phyloP scores from a whole-genome alignment of 139 green algal species.

The Chlamydomonas schloesseri region DNA sequence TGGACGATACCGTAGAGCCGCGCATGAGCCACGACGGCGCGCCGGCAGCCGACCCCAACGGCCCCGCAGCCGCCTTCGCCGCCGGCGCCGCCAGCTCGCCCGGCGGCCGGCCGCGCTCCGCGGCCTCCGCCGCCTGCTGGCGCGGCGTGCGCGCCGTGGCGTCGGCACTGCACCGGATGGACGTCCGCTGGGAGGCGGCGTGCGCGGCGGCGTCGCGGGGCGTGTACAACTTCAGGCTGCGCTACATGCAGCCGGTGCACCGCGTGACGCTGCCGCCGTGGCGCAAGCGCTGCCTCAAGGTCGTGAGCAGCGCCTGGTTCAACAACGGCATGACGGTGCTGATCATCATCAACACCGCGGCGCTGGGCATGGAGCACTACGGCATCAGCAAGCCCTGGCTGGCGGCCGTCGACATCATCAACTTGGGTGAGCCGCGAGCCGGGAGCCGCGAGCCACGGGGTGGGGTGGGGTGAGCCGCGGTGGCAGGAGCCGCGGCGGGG shows the following conservation, averaged over 20 bases:
- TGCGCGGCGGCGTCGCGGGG: neutral
- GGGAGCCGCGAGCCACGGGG: too few species aligned
- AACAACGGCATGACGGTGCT: conserved; percentile 59
- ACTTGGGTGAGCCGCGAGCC: neutral
- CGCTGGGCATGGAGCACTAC: conserved; percentile 60
- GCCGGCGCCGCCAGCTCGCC: too few species aligned
- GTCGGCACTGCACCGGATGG: neutral
- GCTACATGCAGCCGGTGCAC: conserved; percentile 13
- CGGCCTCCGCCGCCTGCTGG: neutral
- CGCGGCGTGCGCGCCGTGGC: neutral
- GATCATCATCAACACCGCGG: conserved; percentile 61
- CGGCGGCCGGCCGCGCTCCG: too few species aligned
- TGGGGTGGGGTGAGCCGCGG: too few species aligned
- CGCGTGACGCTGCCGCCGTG: conserved; percentile 5
- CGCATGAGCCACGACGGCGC: too few species aligned
- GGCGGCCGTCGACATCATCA: neutral
- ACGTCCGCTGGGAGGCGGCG: too few species aligned
- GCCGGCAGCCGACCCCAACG: too few species aligned
- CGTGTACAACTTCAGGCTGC: conserved; percentile 16
- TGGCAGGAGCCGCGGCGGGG: too few species aligned
- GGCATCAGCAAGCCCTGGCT: conserved; percentile 57
- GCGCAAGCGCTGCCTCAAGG: neutral
- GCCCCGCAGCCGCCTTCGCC: too few species aligned
- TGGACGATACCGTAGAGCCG: too few species aligned
- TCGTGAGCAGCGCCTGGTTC: conserved; percentile 36